Conservation (phyloP, 495 filamentous ascomycete genomes). For the Penicillium chermesinum region DNA sequence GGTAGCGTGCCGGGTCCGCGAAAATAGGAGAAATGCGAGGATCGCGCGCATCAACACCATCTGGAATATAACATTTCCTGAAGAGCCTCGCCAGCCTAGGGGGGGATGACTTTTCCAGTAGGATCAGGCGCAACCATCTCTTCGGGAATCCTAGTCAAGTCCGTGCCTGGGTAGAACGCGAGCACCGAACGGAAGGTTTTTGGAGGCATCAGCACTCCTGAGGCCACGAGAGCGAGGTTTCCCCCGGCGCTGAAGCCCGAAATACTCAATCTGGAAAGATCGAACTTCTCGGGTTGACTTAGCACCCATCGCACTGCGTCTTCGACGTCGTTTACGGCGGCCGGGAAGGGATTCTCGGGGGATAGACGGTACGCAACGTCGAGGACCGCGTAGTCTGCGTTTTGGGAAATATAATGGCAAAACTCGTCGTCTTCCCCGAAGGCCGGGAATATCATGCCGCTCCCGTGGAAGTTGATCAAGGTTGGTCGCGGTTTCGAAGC, state of each 20-base stretch:
- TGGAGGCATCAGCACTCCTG: background rate
- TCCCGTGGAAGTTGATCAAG: slow-evolving; percentile 3
- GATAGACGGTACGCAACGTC: background rate
- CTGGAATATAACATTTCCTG: background rate
- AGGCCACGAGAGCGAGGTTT: background rate
- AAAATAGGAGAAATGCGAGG: background rate
- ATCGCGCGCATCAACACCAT: background rate
- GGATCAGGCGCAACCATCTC: background rate
- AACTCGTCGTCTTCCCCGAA: background rate
- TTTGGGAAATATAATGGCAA: background rate
- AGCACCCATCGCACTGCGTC: background rate
- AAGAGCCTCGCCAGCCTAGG: background rate
- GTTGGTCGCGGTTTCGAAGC: background rate
- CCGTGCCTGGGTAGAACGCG: background rate
- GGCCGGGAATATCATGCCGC: background rate
- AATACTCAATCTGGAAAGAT: background rate
- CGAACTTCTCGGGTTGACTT: background rate
- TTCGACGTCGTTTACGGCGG: background rate
- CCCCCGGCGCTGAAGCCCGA: slow-evolving; percentile 3
- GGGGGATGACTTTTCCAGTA: background rate
- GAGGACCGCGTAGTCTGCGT: background rate
- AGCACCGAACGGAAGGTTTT: background rate
- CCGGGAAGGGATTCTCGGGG: background rate
- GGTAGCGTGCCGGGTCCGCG: background rate
- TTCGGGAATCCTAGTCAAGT: background rate